Percentiles rank a stretch among this genome's conserved stretches.
These are phyloP conservation scores for Flaveria sonorensis DNA, from an alignment of 129 eudicot genomes.

Conservation along the genomic window DNA sequence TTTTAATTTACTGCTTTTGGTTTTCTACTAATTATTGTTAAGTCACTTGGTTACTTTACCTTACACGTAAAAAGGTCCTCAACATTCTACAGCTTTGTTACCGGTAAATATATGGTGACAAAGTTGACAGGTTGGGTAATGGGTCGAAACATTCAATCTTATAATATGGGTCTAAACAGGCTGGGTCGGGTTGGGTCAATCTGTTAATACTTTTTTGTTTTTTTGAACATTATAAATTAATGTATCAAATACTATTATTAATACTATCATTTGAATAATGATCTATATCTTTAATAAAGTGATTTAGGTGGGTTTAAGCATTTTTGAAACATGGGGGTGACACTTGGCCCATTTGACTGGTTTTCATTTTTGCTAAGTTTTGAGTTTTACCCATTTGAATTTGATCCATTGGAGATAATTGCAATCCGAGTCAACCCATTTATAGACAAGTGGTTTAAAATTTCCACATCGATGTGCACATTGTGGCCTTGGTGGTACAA, in stretches of 20 bases:
- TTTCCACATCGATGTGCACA: background rate
- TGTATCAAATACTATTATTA: background rate
- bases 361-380: background rate
- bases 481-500: background rate
- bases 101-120: background rate
- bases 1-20: background rate
- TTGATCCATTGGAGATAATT: background rate
- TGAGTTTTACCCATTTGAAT: background rate
- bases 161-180: background rate
- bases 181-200: background rate
- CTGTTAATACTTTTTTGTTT: background rate
- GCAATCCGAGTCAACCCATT: no score
- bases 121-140: background rate
- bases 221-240: background rate
- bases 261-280: background rate
- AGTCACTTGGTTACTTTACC: conserved; percentile 9
- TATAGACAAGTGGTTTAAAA: background rate
- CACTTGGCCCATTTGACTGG: background rate
- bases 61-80: background rate
- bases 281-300: background rate
- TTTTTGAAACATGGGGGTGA: background rate
- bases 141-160: background rate
- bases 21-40: background rate
- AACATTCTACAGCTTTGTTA: background rate
- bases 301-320: background rate